Percentiles rank a stretch among this genome's conserved stretches.
Evolutionary conservation across 148 eudicot species (phyloP).

Genomic region (Chenopodium quinoa): DNA sequence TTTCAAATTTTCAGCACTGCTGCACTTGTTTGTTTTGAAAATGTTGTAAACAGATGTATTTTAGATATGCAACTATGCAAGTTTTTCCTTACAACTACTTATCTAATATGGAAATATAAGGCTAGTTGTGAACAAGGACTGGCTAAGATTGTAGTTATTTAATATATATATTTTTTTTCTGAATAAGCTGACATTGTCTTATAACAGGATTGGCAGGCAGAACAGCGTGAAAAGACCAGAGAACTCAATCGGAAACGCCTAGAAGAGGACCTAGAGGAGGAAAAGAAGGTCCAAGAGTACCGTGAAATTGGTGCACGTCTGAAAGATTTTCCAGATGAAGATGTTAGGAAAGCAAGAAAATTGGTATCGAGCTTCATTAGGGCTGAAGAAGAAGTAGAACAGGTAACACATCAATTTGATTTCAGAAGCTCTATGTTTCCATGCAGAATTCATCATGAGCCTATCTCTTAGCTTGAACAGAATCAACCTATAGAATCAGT

Average conservation of each 20-base stretch:
- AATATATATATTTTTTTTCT: too few relatives aligned
- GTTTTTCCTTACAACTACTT: background rate
- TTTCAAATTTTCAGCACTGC: background rate
- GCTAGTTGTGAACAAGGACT: background rate
- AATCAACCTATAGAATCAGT: background rate
- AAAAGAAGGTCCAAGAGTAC: slow-evolving; percentile 71
- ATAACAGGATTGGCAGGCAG: slow-evolving; percentile 93
- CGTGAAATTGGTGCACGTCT: slow-evolving; percentile 76
- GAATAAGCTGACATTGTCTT: background rate
- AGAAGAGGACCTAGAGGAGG: slow-evolving; percentile 95
- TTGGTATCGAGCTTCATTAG: slow-evolving; percentile 80
- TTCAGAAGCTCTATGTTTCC: background rate
- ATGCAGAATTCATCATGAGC: background rate
- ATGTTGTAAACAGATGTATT: background rate
- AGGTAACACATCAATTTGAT: slow-evolving; percentile 42
- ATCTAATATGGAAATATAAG: background rate
- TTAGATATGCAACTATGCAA: background rate
- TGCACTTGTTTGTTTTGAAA: background rate
- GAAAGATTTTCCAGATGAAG: slow-evolving; percentile 78
- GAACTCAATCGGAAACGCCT: slow-evolving; percentile 61
- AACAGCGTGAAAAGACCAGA: slow-evolving; percentile 73
- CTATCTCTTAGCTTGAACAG: background rate
- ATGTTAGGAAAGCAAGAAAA: slow-evolving; percentile 60
- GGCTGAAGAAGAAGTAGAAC: slow-evolving; percentile 98
- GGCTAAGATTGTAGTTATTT: too few relatives aligned